Evolutionary conservation across 352 stramenopile genomes (phyloP), one percentile per base, ranked within the genome.

Genomic region (Phytophthora pini): DNA sequence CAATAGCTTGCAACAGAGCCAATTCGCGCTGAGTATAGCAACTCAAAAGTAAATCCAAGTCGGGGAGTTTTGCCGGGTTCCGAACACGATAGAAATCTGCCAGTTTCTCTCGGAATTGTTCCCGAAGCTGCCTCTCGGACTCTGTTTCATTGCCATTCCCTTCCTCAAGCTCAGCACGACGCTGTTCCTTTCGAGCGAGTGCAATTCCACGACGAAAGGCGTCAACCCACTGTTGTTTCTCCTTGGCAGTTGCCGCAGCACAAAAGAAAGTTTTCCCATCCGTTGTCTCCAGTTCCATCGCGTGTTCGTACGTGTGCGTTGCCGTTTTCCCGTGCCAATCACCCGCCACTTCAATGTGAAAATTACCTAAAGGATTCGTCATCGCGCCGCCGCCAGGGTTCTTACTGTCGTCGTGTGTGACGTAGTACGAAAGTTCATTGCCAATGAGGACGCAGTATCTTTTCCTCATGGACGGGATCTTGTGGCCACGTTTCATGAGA

Each of bases 191-290:
- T 44, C 74, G 68, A 32, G 61, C 50, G 1, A 84, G 29, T 0
- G 72, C 76, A 8, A 94, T 77, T 1, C 72, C 84, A 13, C 77
- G 77, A 29, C 81, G 75, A 47, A 94, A 82, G 4, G 80, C 82
- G 1, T 77, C 70, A 39, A 89, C 69, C 86, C 86, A 94, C 26
- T 82, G 65, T 1, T 62, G 57, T 44, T 92, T 92, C 2, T 92
- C 80, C 5, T 82, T 76, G 1, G 71, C 68, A 0, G 53, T 79
- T 5, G 67, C 80, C 4, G 84, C 82, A 5, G 82, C 79, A 56
- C 80, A 90, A 51, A 94, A 94, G 65, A 91, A 94, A 2, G 78
- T 86, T 45, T 84, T 84, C 5, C 79, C 76, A 11, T 93, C 84
- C 4, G 58, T 58, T 4, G 84, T 89, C 49, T 92, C 84, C 1